Evolutionary conservation across 805 yeast species (phyloP).

Genomic region (Huiozyma naganishii): DNA sequence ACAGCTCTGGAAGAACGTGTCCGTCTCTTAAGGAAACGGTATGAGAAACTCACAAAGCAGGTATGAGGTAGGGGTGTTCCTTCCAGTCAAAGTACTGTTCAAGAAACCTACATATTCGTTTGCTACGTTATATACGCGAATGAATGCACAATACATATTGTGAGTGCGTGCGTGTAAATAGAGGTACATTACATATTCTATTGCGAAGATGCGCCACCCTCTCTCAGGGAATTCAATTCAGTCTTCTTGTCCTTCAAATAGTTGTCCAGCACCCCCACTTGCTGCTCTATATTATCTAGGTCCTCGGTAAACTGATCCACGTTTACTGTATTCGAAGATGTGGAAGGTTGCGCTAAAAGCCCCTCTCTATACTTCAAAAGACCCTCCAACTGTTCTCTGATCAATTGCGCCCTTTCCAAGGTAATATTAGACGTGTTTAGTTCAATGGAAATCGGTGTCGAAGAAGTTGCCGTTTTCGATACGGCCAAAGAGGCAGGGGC

Average conservation of each 20-base stretch:
- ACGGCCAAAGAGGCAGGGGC: not conserved
- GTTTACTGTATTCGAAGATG: slow-evolving; percentile 23
- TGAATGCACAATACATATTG: too few species aligned
- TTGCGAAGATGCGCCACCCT: slow-evolving; percentile 24
- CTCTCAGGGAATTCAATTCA: slow-evolving; percentile 44
- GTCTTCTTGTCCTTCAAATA: slow-evolving; percentile 50
- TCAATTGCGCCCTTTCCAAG: slow-evolving; percentile 13
- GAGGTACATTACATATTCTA: not conserved
- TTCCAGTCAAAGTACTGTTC: too few species aligned
- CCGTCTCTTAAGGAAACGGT: slow-evolving; percentile 6
- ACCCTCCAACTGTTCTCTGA: slow-evolving; percentile 66
- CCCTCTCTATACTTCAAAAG: slow-evolving; percentile 66
- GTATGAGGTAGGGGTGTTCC: too few species aligned
- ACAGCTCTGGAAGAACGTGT: slow-evolving; percentile 1
- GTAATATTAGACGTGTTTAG: slow-evolving; percentile 5
- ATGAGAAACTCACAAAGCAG: slow-evolving; percentile 3
- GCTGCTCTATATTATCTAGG: slow-evolving; percentile 61
- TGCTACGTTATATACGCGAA: too few species aligned
- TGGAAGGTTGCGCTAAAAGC: slow-evolving; percentile 35
- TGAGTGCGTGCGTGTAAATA: too few species aligned
- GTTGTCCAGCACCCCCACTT: slow-evolving; percentile 60
- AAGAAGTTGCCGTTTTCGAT: slow-evolving; percentile 16
- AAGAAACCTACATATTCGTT: too few species aligned
- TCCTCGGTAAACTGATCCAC: slow-evolving; percentile 48
- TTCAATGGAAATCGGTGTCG: slow-evolving; percentile 36